Conservation (phyloP, 345 rosid genomes). For the Pelargonium nanum region DNA sequence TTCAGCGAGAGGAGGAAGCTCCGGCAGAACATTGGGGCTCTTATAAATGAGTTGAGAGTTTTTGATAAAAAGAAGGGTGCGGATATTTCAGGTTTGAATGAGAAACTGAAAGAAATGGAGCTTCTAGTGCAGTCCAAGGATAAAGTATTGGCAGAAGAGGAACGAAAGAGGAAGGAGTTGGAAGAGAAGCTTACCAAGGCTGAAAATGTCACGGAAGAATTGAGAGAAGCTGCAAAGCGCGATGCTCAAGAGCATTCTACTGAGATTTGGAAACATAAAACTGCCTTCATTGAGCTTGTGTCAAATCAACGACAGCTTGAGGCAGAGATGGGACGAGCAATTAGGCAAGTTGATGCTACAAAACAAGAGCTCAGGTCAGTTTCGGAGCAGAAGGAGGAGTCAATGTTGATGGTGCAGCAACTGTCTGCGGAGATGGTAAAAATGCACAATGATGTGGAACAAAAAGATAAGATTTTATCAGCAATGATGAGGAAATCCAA, state of each 20-base stretch:
- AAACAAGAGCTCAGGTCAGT: slow-evolving; percentile 43
- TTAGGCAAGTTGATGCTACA: slow-evolving; percentile 52
- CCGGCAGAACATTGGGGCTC: slow-evolving; percentile 47
- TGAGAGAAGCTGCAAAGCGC: slow-evolving; percentile 40
- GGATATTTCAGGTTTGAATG: too few relatives aligned
- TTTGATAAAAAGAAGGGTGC: slow-evolving; percentile 39
- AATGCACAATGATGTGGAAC: slow-evolving; percentile 60
- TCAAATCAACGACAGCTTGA: slow-evolving; percentile 85
- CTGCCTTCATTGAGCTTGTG: slow-evolving; percentile 83
- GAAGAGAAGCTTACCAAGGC: slow-evolving; percentile 45
- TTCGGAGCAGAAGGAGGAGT: slow-evolving; percentile 50
- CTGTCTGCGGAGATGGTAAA: slow-evolving; percentile 50
- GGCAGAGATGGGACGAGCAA: slow-evolving; percentile 72
- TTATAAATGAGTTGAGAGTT: slow-evolving; percentile 42
- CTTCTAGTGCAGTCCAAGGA: slow-evolving; percentile 41
- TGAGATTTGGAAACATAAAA: slow-evolving; percentile 76
- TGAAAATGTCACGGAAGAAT: too few relatives aligned
- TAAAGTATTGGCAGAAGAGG: slow-evolving; percentile 40
- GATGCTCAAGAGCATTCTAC: slow-evolving; percentile 57
- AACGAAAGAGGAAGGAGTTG: slow-evolving; percentile 36
- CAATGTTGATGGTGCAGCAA: slow-evolving; percentile 35
- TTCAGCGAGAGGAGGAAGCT: slow-evolving; percentile 53
- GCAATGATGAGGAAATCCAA: slow-evolving; percentile 73
- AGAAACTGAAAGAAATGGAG: slow-evolving; percentile 48
- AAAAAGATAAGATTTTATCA: slow-evolving; percentile 69